Evolutionary conservation across 495 filamentous ascomycete species (phyloP).

Genomic region (Letharia columbiana): DNA sequence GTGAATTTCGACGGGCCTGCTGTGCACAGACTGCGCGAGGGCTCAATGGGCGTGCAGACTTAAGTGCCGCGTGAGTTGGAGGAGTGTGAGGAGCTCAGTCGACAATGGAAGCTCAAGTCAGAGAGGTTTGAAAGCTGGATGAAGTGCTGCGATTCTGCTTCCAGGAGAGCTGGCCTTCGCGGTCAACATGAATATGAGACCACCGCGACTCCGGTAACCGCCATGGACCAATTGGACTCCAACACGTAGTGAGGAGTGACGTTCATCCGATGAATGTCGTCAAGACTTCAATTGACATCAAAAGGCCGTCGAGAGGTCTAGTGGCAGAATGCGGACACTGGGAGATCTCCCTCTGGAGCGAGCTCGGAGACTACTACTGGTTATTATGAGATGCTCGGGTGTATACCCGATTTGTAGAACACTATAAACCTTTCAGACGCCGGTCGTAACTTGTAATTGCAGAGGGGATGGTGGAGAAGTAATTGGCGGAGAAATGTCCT

Average conservation of each 20-base stretch:
- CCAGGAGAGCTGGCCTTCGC: not conserved
- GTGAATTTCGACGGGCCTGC: not conserved
- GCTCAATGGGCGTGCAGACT: not conserved
- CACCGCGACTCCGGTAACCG: not conserved
- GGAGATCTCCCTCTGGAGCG: not conserved
- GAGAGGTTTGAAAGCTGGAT: not conserved
- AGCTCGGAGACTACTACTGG: not conserved
- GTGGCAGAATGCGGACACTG: not conserved
- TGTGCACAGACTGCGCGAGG: not conserved
- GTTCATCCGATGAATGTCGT: not conserved
- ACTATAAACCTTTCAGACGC: not conserved
- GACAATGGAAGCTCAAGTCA: not conserved
- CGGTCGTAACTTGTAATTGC: not conserved
- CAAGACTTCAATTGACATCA: not conserved
- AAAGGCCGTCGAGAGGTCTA: not conserved
- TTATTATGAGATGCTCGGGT: not conserved
- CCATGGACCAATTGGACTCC: not conserved
- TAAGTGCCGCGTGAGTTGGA: not conserved
- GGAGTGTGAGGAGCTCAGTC: not conserved
- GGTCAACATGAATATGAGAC: not conserved
- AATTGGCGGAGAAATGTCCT: not conserved
- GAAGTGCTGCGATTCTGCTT: not conserved
- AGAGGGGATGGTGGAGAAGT: not conserved
- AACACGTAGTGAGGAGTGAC: not conserved
- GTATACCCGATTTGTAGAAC: not conserved